These are phyloP conservation scores for Inonotus hispidus DNA, from an alignment of 1,284 basidiomycete species.

Conservation along the genomic window DNA sequence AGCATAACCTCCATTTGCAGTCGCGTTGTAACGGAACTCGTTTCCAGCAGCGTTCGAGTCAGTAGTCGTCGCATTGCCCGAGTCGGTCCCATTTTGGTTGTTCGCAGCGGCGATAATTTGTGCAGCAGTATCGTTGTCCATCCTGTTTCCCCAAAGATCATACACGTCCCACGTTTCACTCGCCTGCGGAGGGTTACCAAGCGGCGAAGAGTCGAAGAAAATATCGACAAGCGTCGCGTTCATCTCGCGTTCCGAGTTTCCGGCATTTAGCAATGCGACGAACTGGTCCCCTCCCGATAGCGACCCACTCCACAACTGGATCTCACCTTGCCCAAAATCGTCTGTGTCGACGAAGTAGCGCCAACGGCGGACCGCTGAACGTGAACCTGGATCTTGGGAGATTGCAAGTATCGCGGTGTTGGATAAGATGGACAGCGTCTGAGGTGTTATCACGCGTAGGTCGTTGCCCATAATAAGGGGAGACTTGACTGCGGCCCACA, in stretches of 20 bases:
- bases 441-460: slow-evolving; percentile 31
- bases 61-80: neutral
- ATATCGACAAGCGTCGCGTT: slow-evolving; percentile 19
- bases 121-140: slow-evolving; percentile 16
- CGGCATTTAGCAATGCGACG: slow-evolving; percentile 17
- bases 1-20: slow-evolving; percentile 15
- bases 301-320: slow-evolving; percentile 18
- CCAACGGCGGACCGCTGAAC: slow-evolving; percentile 17
- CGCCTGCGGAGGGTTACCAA: slow-evolving; percentile 13
- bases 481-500: slow-evolving; percentile 40
- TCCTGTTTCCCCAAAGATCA: slow-evolving; percentile 19
- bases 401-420: slow-evolving; percentile 17
- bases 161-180: slow-evolving; percentile 18
- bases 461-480: slow-evolving; percentile 39
- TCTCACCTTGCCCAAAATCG: slow-evolving; percentile 15
- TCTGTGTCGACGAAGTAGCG: slow-evolving; percentile 19
- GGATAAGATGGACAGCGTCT: slow-evolving; percentile 11
- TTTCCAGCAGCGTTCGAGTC: slow-evolving; percentile 8
- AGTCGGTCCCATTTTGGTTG: slow-evolving; percentile 1
- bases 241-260: slow-evolving; percentile 16
- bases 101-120: slow-evolving; percentile 17
- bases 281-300: slow-evolving; percentile 15
- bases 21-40: slow-evolving; percentile 16
- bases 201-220: slow-evolving; percentile 15
- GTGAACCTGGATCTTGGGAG: slow-evolving; percentile 16